These are phyloP conservation scores for Paraconiothyrium brasiliense DNA, from an alignment of 2,329 filamentous ascomycete genomes.

Conservation along the genomic window DNA sequence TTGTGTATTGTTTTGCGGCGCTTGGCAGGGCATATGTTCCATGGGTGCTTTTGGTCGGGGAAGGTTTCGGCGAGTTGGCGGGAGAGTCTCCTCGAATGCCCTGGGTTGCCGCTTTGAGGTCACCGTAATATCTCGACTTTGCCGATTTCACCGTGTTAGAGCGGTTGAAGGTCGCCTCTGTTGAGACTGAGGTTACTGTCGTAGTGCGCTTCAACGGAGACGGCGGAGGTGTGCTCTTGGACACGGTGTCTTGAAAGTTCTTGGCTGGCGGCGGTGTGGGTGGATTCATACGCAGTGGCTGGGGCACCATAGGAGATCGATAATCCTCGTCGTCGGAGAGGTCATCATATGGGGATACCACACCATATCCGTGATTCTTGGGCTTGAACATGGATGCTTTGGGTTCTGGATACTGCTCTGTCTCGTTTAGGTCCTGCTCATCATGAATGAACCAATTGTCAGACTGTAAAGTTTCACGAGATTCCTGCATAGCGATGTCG, in stretches of 20 bases:
- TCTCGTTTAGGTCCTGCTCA: conserved; percentile 26
- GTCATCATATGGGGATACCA: conserved; percentile 38
- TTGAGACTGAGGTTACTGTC: conserved; percentile 40
- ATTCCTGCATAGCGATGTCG: conserved; percentile 42
- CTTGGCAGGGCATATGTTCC: conserved; percentile 36
- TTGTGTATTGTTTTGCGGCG: conserved; percentile 43
- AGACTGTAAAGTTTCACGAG: conserved; percentile 49
- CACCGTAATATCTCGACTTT: conserved; percentile 58
- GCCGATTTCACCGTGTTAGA: conserved; percentile 42
- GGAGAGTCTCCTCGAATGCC: conserved; percentile 44
- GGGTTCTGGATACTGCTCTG: conserved; percentile 23
- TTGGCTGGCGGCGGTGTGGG: conserved; percentile 51
- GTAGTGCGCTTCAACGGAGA: conserved; percentile 35
- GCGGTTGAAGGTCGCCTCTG: conserved; percentile 40
- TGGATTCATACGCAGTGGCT: conserved; percentile 60
- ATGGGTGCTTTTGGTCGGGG: conserved; percentile 34
- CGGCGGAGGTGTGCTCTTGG: conserved; percentile 25
- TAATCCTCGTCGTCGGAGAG: conserved; percentile 42
- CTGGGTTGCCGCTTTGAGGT: conserved; percentile 55
- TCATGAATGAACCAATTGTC: conserved; percentile 59
- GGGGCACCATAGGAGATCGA: conserved; percentile 44
- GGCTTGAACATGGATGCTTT: conserved; percentile 37
- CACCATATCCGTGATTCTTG: conserved; percentile 42
- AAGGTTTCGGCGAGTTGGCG: conserved; percentile 33
- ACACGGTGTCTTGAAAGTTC: conserved; percentile 23